Conservation (phyloP, 2,329 filamentous ascomycete genomes). For the Paraphoma sp. region DNA sequence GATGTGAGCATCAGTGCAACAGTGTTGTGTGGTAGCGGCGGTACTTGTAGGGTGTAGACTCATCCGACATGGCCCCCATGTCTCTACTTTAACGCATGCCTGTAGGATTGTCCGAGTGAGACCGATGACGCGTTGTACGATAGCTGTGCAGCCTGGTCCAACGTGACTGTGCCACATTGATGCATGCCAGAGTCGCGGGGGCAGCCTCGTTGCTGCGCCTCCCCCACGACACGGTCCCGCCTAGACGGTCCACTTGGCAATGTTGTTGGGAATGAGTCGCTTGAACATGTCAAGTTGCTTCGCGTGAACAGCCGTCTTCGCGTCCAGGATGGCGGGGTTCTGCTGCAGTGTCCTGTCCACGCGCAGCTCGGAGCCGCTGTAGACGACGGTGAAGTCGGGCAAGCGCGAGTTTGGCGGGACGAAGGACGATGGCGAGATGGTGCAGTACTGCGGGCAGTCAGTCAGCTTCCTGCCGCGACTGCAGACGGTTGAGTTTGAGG, state of each 20-base stretch:
- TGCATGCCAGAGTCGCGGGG: neutral
- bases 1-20: neutral
- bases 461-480: constrained; percentile 4
- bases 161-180: neutral
- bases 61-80: neutral
- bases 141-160: neutral
- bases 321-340: constrained; percentile 36
- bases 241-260: constrained; percentile 40
- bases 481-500: neutral
- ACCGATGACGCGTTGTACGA: neutral
- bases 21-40: neutral
- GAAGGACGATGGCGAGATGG: constrained; percentile 47
- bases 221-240: neutral
- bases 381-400: constrained; percentile 55
- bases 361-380: constrained; percentile 46
- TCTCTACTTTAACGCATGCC: neutral
- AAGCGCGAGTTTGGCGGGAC: constrained; percentile 48
- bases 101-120: neutral
- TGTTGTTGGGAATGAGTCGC: constrained; percentile 44
- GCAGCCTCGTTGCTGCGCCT: too few relatives aligned
- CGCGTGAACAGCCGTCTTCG: constrained; percentile 37
- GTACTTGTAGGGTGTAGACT: neutral
- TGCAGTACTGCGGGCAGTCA: constrained; percentile 48
- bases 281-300: constrained; percentile 47
- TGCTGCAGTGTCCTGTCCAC: constrained; percentile 48